A percentile compares a stretch with the other conserved stretches of the same genome.
Conservation (phyloP, 495 filamentous ascomycete species). For the Penicillium chermesinum region DNA sequence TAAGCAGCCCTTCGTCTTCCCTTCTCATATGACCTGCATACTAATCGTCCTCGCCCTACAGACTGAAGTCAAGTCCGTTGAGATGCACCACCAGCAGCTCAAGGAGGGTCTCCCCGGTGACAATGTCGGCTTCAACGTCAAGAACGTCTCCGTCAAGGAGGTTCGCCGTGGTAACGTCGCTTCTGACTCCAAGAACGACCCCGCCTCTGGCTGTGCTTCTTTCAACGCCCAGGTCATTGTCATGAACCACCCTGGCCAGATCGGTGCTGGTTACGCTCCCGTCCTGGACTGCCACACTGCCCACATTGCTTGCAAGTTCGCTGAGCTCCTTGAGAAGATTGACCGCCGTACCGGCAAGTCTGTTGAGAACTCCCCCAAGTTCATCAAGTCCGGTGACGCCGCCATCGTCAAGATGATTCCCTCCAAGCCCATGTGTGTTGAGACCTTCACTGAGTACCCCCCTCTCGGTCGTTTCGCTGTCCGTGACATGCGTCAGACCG, state of each 20-base stretch:
- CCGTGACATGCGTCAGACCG: conserved; percentile 86
- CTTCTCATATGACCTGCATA: no score
- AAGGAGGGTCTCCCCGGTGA: conserved; percentile 93
- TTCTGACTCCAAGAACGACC: conserved; percentile 99
- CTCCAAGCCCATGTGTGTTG: conserved; percentile 99
- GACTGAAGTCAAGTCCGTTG: conserved; percentile 99
- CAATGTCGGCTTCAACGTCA: conserved; percentile 99
- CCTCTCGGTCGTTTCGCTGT: conserved; percentile 98
- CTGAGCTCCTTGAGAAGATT: conserved; percentile 98
- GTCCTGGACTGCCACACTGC: conserved; percentile 99
- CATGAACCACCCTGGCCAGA: conserved; percentile 99
- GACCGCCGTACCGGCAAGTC: conserved; percentile 99
- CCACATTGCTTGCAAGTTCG: conserved; percentile 99
- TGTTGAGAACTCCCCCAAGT: conserved; percentile 85
- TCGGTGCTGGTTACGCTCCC: conserved; percentile 97
- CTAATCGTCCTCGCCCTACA: no score
- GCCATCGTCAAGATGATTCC: conserved; percentile 99
- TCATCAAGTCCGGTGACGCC: conserved; percentile 99
- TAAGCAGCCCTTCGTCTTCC: no score
- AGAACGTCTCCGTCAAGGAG: conserved; percentile 99
- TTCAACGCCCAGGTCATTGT: conserved; percentile 99
- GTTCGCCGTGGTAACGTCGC: conserved; percentile 99
- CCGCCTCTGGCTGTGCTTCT: conserved; percentile 76
- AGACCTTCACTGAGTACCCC: conserved; percentile 99
- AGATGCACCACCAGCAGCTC: conserved; percentile 99